phyloP scores from a whole-genome alignment of 2,329 filamentous ascomycete genomes.

The Nothomitra cinnamomea region DNA sequence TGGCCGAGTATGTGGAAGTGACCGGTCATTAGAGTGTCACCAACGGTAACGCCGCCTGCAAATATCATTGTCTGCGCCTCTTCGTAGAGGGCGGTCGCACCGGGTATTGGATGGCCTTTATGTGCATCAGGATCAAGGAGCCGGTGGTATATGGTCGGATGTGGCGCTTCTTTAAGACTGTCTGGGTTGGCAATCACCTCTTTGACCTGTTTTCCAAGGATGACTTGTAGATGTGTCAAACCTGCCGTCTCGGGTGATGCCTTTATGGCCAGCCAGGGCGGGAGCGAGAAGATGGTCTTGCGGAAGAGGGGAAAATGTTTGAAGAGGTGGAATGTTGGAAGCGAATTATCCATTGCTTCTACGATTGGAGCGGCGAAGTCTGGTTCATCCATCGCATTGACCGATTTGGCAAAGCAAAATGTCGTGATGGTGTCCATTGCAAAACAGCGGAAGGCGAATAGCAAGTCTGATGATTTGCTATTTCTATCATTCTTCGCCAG shows the following conservation, averaged over 20 bases:
- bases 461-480: slow-evolving; percentile 17
- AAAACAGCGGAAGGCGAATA: slow-evolving; percentile 20
- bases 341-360: slow-evolving; percentile 23
- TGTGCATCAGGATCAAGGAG: slow-evolving; percentile 17
- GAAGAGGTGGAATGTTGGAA: slow-evolving; percentile 21
- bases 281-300: slow-evolving; percentile 13
- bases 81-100: slow-evolving; percentile 21
- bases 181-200: slow-evolving; percentile 14
- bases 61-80: slow-evolving; percentile 30
- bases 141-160: slow-evolving; percentile 21
- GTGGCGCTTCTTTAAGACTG: slow-evolving; percentile 14
- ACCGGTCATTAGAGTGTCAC: slow-evolving; percentile 25
- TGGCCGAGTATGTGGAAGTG: slow-evolving; percentile 24
- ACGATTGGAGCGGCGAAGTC: slow-evolving; percentile 26
- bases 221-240: slow-evolving; percentile 10
- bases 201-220: slow-evolving; percentile 14
- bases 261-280: slow-evolving; percentile 12
- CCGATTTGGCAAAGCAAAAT: slow-evolving; percentile 25
- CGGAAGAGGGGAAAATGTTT: slow-evolving; percentile 20
- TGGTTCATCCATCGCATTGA: slow-evolving; percentile 23
- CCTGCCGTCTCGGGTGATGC: slow-evolving; percentile 13
- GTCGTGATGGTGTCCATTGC: slow-evolving; percentile 23
- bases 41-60: slow-evolving; percentile 28
- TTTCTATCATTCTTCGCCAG: slow-evolving; percentile 15
- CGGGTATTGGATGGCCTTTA: slow-evolving; percentile 13